phyloP scores from a whole-genome alignment of 2,329 filamentous ascomycete species.

The Ascochyta pisi region DNA sequence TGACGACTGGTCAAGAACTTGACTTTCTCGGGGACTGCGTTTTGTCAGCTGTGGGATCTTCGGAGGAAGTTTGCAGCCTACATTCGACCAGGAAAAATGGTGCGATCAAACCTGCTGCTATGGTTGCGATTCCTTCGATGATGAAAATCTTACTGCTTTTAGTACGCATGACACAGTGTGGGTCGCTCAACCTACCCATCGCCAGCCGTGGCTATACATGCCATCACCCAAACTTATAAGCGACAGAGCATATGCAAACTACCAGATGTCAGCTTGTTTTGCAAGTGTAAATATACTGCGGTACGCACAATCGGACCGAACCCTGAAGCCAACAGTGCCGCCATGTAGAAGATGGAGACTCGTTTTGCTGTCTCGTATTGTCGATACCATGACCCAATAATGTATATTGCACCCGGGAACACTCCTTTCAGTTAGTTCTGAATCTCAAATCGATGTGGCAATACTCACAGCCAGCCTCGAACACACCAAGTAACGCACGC shows the following conservation, averaged over 20 bases:
- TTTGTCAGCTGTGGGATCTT: not conserved
- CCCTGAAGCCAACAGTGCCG: constrained; percentile 37
- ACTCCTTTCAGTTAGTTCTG: constrained; percentile 17
- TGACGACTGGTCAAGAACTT: constrained; percentile 37
- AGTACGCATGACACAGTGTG: not conserved
- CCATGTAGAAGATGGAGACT: constrained; percentile 38
- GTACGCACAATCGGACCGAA: constrained; percentile 42
- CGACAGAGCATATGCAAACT: constrained; percentile 43
- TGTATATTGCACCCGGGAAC: constrained; percentile 33
- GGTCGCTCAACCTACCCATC: constrained; percentile 21
- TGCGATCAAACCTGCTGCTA: constrained; percentile 26
- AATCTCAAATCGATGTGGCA: no score
- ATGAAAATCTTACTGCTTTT: constrained; percentile 26
- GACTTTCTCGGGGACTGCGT: constrained; percentile 34
- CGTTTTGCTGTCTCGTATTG: constrained; percentile 36
- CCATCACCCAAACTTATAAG: constrained; percentile 42
- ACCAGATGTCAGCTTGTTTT: not conserved
- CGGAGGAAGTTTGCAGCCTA: not conserved
- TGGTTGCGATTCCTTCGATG: constrained; percentile 30
- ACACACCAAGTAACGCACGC: constrained; percentile 29
- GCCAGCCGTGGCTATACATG: constrained; percentile 41
- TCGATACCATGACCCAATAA: constrained; percentile 37
- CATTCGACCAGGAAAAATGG: constrained; percentile 38
- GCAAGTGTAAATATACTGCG: not conserved
- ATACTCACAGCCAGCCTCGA: constrained; percentile 34